Evolutionary conservation across 1,284 basidiomycete species (phyloP), one percentile per base, ranked within the genome.

Genomic region (Cutaneotrichosporon arboriforme): DNA sequence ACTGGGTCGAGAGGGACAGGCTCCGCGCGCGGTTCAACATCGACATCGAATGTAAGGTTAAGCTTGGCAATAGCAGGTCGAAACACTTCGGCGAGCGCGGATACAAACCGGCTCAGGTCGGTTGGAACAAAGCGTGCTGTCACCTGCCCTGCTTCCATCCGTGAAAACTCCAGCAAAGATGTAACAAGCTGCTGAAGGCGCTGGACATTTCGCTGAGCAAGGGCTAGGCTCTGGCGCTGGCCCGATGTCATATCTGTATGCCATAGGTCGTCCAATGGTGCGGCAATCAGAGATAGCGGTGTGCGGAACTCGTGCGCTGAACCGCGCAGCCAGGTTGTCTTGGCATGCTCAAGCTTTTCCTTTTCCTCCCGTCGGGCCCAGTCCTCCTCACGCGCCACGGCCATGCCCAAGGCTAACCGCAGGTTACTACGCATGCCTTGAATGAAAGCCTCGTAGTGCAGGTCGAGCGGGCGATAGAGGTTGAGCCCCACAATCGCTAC

Each of bases 401-500:
- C 73, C 10, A 65, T 57, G 0, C 57, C 54, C 17, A 75, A 59
- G 0, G 66, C 57, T 0, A 65, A 59, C 8, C 61, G 57, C 10
- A 77, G 59, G 26, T 73, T 69, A 0, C 68, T 53, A 0, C 68
- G 60, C 1, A 74, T 52, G 1, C 63, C 52, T 45, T 69, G 58
- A n/a, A 70, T 50, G 64, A 65, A 75, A 33, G 54, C 44, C 44
- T 67, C 61, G 63, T 78, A 69, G 26, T 65, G 63, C 2, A 51
- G 42, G 45, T 76, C 72, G 41, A 69, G 65, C 5, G 69, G 66
- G 31, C 68, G 51, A 12, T 64, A 54, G 8, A 68, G 47, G 57
- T 75, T 76, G 35, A 76, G 63, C n/a, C 76, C 76, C 13, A 78
- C 55, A 38, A 77, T 67, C 26, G 77, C 40, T 14, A 77, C 69